Evolutionary conservation across 169 alveolate genomes (phyloP), one percentile per base, ranked within the genome.

Genomic region (Cryptosporidium ryanae): DNA sequence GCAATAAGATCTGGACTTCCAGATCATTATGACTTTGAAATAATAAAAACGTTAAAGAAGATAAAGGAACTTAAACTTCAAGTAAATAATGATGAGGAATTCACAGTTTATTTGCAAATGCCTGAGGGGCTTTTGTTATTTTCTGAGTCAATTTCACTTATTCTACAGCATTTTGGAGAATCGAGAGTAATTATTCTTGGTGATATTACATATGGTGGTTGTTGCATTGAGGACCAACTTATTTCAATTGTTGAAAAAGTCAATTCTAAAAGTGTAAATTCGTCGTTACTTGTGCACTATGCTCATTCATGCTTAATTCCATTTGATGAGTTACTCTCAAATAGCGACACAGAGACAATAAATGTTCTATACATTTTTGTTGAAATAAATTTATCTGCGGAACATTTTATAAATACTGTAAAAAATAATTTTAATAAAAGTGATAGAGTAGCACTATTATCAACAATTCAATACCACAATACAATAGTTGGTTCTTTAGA

Each of bases 181-280:
- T 50, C 68, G 34, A 83, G 27, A 23, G 91, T 89, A 49, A 66
- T 90, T 0, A 68, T 93, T 12, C 82, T 95, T 91, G 99, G 99
- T 4, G 99, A 98, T 91, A 99, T 97, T 1, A 97, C 99, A 2
- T 98, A 97, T 93, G 99, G 99, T 18, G 99, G 99, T 23, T 98
- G 99, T 90, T 98, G 99, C 91, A 95, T 98, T 48, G 99, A 98
- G 92, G 99, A 98, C 93, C 90, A 96, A 25, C 46, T 68, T 31
- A 49, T 68, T 64, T 50, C 34, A 1, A 32, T 29, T 2, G 21
- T 68, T 3, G 83, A 68, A 27, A 50, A 38, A 23, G 32, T 66
- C 23, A 44, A 68, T 23, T 68, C 67, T 7, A 54, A 55, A 29
- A 92, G 93, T 50, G 82, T 96, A 63, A 96, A 96, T 10, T 94